Evolutionary conservation across 768 basidiomycete species (phyloP).

Genomic region (Pholiota molesta): DNA sequence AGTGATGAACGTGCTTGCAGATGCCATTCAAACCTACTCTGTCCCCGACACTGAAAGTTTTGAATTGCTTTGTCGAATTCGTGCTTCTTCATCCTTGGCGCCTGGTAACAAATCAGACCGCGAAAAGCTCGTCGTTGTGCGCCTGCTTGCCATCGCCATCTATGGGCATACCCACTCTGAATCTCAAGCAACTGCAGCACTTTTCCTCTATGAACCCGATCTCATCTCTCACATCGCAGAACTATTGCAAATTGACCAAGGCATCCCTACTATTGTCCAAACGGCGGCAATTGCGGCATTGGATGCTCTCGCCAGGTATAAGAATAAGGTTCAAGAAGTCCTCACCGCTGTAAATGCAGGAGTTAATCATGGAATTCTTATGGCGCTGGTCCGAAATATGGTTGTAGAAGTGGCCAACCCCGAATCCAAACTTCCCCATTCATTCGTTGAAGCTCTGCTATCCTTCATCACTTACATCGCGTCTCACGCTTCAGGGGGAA

Average conservation of each 20-base stretch:
- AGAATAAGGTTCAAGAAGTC: slow-evolving; percentile 83
- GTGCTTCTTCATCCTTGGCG: slow-evolving; percentile 72
- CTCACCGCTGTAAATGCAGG: slow-evolving; percentile 91
- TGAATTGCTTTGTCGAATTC: slow-evolving; percentile 85
- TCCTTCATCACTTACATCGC: slow-evolving; percentile 88
- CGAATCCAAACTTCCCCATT: slow-evolving; percentile 66
- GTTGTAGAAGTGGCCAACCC: slow-evolving; percentile 71
- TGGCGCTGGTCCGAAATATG: slow-evolving; percentile 85
- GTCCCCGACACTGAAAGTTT: slow-evolving; percentile 86
- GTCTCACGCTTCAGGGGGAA: slow-evolving; percentile 82
- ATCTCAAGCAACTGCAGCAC: slow-evolving; percentile 71
- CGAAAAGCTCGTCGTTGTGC: slow-evolving; percentile 77
- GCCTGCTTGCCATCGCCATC: slow-evolving; percentile 87
- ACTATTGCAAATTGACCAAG: slow-evolving; percentile 79
- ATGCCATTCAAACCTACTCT: slow-evolving; percentile 64
- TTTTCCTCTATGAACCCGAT: slow-evolving; percentile 96
- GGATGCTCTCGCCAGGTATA: slow-evolving; percentile 87
- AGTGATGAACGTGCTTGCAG: slow-evolving; percentile 77
- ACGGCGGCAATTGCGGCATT: slow-evolving; percentile 87
- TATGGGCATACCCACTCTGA: slow-evolving; percentile 89
- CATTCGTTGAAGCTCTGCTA: slow-evolving; percentile 83
- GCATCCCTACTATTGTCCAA: slow-evolving; percentile 73
- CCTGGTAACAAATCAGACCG: slow-evolving; percentile 62
- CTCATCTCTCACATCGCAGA: slow-evolving; percentile 88
- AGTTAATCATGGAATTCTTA: slow-evolving; percentile 93